Evolutionary conservation across 1,284 basidiomycete species (phyloP).

Genomic region (Taiwanofungus camphoratus): DNA sequence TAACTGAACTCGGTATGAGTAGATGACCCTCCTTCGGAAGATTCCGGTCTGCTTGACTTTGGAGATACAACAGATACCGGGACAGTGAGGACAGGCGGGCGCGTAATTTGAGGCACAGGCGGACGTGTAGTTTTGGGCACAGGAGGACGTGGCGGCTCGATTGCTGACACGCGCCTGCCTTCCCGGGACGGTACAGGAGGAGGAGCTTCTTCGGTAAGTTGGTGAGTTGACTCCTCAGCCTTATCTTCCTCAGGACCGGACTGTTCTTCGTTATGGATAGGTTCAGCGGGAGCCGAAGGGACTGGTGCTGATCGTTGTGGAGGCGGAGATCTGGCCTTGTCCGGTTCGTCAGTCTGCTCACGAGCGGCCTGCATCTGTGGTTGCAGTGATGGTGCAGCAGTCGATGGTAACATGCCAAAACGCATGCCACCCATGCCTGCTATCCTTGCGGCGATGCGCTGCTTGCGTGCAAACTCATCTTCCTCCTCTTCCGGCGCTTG

Average conservation of each 20-base stretch:
- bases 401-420: conserved; percentile 61
- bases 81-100: conserved; percentile 10
- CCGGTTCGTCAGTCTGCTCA: conserved; percentile 13
- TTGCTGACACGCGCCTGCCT: conserved; percentile 21
- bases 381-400: conserved; percentile 17
- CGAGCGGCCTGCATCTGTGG: conserved; percentile 18
- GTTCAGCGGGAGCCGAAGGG: conserved; percentile 27
- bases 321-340: conserved; percentile 15
- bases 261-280: conserved; percentile 37
- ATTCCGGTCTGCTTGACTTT: conserved; percentile 9
- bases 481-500: conserved; percentile 45
- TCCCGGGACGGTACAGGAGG: conserved; percentile 36
- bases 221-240: conserved; percentile 54
- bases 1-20: conserved; percentile 16
- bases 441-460: conserved; percentile 62
- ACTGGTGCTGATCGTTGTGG: conserved; percentile 17
- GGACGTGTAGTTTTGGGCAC: conserved; percentile 22
- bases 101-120: conserved; percentile 16
- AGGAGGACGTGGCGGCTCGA: conserved; percentile 7
- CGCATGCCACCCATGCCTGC: conserved; percentile 73
- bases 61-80: conserved; percentile 12
- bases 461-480: conserved; percentile 61
- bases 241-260: conserved; percentile 66
- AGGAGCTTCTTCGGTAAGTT: conserved; percentile 46
- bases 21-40: conserved; percentile 2